Base-by-base conservation (phyloP, 1,139 yeast genomes). In the Geotrichum carabidarum region DNA sequence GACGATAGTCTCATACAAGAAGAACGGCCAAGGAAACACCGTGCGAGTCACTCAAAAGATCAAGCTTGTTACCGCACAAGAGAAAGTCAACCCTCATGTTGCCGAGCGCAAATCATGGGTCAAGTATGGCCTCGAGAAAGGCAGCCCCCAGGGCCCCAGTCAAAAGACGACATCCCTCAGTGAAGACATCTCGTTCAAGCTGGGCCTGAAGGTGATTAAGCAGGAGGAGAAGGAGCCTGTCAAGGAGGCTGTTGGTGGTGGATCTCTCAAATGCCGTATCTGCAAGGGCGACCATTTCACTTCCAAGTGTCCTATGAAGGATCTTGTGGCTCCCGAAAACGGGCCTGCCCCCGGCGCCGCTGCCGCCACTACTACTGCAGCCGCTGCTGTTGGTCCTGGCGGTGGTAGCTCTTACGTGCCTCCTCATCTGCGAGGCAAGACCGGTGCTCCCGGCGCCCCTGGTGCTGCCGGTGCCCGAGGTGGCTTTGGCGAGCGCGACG, bases 251-350 rank as follows among this genome's bases (percentile, higher is more conserved):
- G 77, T 77, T 68, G 84, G 81, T 63, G 77, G 75, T 49, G 72
- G 78, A 51, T 73, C 73, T 56, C 74, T 85, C 66, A 77, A 75
- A 67, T 93, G 99, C 82, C 87, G 98, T 81, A 77, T 80, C 57
- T 93, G 99, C 85, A 85, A 86, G 61, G 97, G 96, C 68, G 86
- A 83, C 63, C 99, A 93, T 79, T 89, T 84, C 80, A 87, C 98
- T 43, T 77, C 91, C 70, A 84, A 86, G 75, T 93, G 99, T 86
- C 99, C 99, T 62, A 89, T 84, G 79, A 91, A 87, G 75, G 95
- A 86, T 66, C 86, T 94, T 44, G 78, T 93, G 71, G 94, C 91
- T 41, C 78, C 78, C 46, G 71, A 75, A 43, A 70, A 73, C 45
- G 37, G 42, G 12, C 72, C 73, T 48, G 71, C 65, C 41, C 69